These are phyloP conservation scores for Mycena vitilis DNA, from an alignment of 768 basidiomycete genomes.

Conservation along the genomic window DNA sequence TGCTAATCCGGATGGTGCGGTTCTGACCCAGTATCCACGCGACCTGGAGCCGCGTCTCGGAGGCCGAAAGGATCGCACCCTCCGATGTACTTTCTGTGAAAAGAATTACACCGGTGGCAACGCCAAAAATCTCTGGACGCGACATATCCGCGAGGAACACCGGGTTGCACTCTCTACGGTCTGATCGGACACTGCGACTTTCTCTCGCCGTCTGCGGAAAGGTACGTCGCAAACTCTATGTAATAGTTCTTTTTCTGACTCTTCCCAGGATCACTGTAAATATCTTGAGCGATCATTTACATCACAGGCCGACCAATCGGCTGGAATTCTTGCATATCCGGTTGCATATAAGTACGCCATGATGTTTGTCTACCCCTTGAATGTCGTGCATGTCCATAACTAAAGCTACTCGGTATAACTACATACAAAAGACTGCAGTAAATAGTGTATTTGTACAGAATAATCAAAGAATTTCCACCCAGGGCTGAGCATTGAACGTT, in stretches of 20 bases:
- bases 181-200: slow-evolving; percentile 35
- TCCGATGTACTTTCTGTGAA: slow-evolving; percentile 69
- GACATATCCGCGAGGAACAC: slow-evolving; percentile 71
- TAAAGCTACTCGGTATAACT: too few species aligned
- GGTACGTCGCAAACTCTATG: neutral
- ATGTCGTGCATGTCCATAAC: too few species aligned
- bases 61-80: slow-evolving; percentile 37
- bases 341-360: too few species aligned
- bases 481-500: too few species aligned
- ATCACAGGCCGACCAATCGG: too few species aligned
- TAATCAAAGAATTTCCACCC: too few species aligned
- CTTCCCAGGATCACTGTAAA: slow-evolving; percentile 3
- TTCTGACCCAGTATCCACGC: slow-evolving; percentile 56
- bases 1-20: slow-evolving; percentile 49
- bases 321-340: too few species aligned
- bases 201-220: slow-evolving; percentile 22
- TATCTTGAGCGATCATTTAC: too few species aligned
- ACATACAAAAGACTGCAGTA: too few species aligned
- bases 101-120: slow-evolving; percentile 68
- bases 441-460: too few species aligned
- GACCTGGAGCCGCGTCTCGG: slow-evolving; percentile 66
- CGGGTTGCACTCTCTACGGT: slow-evolving; percentile 68
- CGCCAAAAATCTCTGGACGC: slow-evolving; percentile 73
- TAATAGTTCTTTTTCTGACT: neutral
- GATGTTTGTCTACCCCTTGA: too few species aligned